phyloP scores from a whole-genome alignment of 1,284 basidiomycete species.

The Mycosarcoma maydis region DNA sequence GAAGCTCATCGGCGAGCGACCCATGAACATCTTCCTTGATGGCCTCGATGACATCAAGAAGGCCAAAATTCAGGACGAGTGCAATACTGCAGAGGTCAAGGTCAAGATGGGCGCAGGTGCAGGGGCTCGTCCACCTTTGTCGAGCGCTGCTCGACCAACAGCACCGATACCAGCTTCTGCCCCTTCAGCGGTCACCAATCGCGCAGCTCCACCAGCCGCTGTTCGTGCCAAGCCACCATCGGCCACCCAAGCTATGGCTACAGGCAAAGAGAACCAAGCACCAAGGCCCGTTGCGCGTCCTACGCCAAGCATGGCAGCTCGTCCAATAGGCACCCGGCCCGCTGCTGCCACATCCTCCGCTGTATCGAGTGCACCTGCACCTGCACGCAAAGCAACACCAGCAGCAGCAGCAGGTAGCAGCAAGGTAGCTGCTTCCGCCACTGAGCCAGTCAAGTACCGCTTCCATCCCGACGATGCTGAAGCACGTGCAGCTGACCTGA shows the following conservation, averaged over 20 bases:
- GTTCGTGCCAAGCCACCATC: slow-evolving; percentile 27
- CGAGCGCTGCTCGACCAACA: slow-evolving; percentile 15
- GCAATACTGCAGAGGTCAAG: slow-evolving; percentile 70
- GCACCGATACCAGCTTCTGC: slow-evolving; percentile 21
- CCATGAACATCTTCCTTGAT: slow-evolving; percentile 88
- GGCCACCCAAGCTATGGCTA: slow-evolving; percentile 14
- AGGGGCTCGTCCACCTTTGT: slow-evolving; percentile 16
- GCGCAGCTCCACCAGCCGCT: slow-evolving; percentile 24
- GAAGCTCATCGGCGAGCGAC: slow-evolving; percentile 96
- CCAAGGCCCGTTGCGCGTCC: slow-evolving; percentile 34
- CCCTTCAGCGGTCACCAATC: slow-evolving; percentile 26
- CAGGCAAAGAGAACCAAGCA: slow-evolving; percentile 39
- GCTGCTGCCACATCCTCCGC: slow-evolving; percentile 14
- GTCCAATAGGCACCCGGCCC: slow-evolving; percentile 18
- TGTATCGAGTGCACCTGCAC: slow-evolving; percentile 57
- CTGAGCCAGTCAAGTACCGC: slow-evolving; percentile 86
- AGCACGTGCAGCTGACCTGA: slow-evolving; percentile 76
- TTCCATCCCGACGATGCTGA: slow-evolving; percentile 94
- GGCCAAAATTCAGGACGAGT: slow-evolving; percentile 90
- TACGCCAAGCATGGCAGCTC: slow-evolving; percentile 19
- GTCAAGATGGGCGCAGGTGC: slow-evolving; percentile 50
- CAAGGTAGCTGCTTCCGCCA: slow-evolving; percentile 71
- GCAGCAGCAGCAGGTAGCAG: slow-evolving; percentile 69
- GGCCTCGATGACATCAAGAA: slow-evolving; percentile 87
- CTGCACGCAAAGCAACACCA: slow-evolving; percentile 71